Percentiles rank a stretch among this genome's conserved stretches.
These are phyloP conservation scores for Candida sp. DNA, from an alignment of 1,139 yeast species.

Conservation along the genomic window DNA sequence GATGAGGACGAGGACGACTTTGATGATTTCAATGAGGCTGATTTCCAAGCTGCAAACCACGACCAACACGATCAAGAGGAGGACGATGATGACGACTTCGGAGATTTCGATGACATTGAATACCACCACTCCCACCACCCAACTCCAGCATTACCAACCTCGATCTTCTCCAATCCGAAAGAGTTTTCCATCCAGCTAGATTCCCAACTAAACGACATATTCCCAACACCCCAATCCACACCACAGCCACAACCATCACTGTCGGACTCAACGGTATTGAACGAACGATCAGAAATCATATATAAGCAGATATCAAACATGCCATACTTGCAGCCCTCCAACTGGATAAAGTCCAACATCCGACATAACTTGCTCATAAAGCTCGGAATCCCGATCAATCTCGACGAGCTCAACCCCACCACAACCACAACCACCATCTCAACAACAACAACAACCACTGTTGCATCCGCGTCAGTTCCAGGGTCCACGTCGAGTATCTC, in stretches of 20 bases:
- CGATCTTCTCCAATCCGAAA: not conserved
- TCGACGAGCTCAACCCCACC: constrained; percentile 45
- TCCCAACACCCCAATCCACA: constrained; percentile 15
- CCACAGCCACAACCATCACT: not conserved
- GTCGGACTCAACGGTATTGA: constrained; percentile 18
- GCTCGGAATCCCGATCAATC: constrained; percentile 62
- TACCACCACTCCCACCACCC: not conserved
- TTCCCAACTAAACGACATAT: constrained; percentile 20
- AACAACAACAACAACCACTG: not conserved
- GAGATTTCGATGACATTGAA: constrained; percentile 14
- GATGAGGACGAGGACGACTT: constrained; percentile 9
- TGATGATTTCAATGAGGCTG: constrained; percentile 13
- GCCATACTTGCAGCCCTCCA: constrained; percentile 53
- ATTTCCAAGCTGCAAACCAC: constrained; percentile 1
- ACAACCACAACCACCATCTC: not conserved
- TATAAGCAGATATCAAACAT: constrained; percentile 38
- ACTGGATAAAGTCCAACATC: constrained; percentile 63
- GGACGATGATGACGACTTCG: constrained; percentile 8
- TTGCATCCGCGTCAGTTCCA: not conserved
- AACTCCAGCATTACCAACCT: not conserved
- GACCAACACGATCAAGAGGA: not conserved
- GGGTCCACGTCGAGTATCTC: not conserved
- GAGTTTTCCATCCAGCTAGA: constrained; percentile 4
- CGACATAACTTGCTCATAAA: constrained; percentile 59
- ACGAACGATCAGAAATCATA: constrained; percentile 31